Evolutionary conservation across 176 grass and related monocot genomes (phyloP), one percentile per base, ranked within the genome.

Genomic region (Luzula sylvatica): DNA sequence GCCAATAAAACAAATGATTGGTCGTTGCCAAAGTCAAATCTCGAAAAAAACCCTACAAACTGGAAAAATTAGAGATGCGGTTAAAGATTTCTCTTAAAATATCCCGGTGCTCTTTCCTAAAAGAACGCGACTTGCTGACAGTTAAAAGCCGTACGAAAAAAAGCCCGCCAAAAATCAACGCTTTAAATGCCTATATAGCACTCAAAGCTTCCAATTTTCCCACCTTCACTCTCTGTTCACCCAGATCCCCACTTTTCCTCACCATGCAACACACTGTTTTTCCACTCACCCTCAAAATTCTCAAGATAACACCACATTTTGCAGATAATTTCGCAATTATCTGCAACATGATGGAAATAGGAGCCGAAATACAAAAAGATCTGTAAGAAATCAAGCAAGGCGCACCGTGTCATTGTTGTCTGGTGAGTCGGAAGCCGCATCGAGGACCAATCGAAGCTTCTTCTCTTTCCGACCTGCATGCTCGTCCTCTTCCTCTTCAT

Each of bases 391-490:
- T 26, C 13, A 64, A 44, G 16, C 27, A 41, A 64, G 23, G 58
- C 59, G 59, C 42, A 64, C 59, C 59, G 1, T 35, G 30, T 35
- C 30, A 35, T 35, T 35, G 30, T 44, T 38, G 29, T 49, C 52
- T 43, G 65, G 50, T 2, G 58, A 72, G 46, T 72, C 50, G 2
- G 74, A 24, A 13, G 69, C 48, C 9, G 78, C 63, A 67, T 75
- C 25, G 17, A 79, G 68, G 30, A 98, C 86, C 53, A 80, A 68
- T 5, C 93, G 81, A 13, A 98, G 72, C 82, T 98, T 98, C 78
- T 80, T 98, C 81, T 83, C 81, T 54, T 73, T 76, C 16, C 93
- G 73, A 15, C 48, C 43, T 1, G 20, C 39, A 3, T 27, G 56
- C 59, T 43, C 68, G 43, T 63, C 9, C 2, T 68, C 74, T 7